phyloP scores from a whole-genome alignment of 805 yeast genomes.

The Kodamaea kakaduensis region DNA sequence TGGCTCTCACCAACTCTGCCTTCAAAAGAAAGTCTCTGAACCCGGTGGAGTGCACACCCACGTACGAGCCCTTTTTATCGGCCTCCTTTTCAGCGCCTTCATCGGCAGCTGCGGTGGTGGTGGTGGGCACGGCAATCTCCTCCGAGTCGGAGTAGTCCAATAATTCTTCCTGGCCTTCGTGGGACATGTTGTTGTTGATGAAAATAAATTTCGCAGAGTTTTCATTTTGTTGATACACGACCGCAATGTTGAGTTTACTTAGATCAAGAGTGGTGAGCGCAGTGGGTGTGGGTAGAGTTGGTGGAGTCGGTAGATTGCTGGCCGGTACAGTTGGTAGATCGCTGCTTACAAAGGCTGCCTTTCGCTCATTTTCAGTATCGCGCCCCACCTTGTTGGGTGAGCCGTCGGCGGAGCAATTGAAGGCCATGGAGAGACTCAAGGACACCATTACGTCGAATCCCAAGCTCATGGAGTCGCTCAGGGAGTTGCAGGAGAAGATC shows the following conservation, averaged over 20 bases:
- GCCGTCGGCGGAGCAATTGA: constrained; percentile 9
- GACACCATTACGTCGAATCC: constrained; percentile 20
- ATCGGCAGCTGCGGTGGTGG: constrained; percentile 38
- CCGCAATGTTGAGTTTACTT: no score
- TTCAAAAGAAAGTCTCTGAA: constrained; percentile 95
- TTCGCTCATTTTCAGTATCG: not conserved
- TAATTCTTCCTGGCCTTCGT: constrained; percentile 98
- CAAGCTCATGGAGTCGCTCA: constrained; percentile 25
- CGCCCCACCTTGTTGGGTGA: not conserved
- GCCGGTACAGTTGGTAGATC: no score
- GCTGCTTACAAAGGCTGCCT: no score
- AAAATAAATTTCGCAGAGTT: no score
- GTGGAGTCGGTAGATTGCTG: no score
- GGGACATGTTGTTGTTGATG: constrained; percentile 55
- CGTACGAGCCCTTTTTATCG: constrained; percentile 94
- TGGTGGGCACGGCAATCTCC: constrained; percentile 70
- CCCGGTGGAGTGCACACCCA: constrained; percentile 97
- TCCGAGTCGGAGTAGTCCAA: constrained; percentile 98
- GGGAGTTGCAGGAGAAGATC: constrained; percentile 29
- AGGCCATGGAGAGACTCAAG: constrained; percentile 10
- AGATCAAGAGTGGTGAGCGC: no score
- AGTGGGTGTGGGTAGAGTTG: no score
- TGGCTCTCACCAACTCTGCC: constrained; percentile 96
- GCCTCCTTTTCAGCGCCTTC: constrained; percentile 56
- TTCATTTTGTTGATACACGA: no score